Conservation (phyloP, 495 filamentous ascomycete species). For the Tuber magnatum region DNA sequence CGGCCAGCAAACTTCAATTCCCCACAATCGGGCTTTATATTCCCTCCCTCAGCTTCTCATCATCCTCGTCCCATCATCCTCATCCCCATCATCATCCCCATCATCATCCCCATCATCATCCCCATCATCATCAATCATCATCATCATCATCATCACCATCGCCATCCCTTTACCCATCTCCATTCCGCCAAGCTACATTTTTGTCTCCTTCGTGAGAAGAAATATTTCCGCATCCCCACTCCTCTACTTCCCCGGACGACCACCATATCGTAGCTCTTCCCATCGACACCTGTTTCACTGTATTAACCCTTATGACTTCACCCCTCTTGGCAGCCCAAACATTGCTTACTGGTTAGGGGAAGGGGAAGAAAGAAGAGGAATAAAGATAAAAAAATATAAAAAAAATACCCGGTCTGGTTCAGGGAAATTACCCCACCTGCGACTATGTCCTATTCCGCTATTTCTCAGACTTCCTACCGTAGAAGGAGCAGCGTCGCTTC, state of each 20-base stretch:
- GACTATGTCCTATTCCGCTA: constrained; percentile 29
- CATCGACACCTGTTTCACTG: background rate
- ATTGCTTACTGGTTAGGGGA: background rate
- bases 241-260: background rate
- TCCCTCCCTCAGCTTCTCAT: background rate
- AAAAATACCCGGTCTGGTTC: background rate
- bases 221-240: background rate
- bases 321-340: background rate
- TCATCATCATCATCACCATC: background rate
- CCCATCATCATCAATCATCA: background rate
- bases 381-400: background rate
- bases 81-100: background rate
- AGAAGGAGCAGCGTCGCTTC: constrained; percentile 19
- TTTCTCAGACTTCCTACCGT: constrained; percentile 15
- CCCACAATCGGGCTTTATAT: background rate
- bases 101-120: background rate
- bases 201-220: background rate
- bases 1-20: background rate
- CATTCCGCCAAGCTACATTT: background rate
- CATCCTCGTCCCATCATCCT: background rate
- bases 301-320: background rate
- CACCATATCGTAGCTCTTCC: background rate
- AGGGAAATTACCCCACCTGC: background rate
- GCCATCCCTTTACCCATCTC: background rate
- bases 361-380: background rate